phyloP scores from a whole-genome alignment of 257 asterid species.

The Nicotiana tomentosiformis region DNA sequence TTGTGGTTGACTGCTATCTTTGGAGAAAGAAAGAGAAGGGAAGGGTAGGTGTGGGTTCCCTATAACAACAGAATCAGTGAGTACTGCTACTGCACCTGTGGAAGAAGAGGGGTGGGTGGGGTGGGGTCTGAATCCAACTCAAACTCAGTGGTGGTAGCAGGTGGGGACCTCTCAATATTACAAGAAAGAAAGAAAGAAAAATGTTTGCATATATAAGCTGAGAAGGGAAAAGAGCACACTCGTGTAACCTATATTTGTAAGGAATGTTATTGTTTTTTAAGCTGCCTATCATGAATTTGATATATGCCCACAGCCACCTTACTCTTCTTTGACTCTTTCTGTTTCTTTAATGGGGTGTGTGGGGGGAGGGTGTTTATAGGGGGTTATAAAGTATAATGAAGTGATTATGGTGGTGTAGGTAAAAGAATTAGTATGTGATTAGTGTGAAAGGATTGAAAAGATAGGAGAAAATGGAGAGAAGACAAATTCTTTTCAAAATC shows the following conservation, averaged over 20 bases:
- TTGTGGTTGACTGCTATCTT: slow-evolving; percentile 11
- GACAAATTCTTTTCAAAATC: background rate
- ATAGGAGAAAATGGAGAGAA: background rate
- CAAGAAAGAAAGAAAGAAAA: background rate
- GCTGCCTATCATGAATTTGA: background rate
- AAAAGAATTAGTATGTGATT: background rate
- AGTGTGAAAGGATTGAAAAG: slow-evolving; percentile 11
- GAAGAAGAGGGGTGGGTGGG: background rate
- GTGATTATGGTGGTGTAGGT: background rate
- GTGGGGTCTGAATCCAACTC: background rate
- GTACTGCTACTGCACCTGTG: background rate
- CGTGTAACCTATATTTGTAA: background rate
- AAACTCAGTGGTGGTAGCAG: background rate
- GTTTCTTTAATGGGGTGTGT: background rate
- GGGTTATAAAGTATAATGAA: background rate
- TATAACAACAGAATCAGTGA: background rate
- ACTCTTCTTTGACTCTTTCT: background rate
- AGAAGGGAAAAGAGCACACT: background rate
- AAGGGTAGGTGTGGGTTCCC: slow-evolving; percentile 2
- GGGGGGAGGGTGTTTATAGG: background rate
- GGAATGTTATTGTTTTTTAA: background rate
- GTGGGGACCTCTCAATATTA: background rate
- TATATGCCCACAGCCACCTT: background rate
- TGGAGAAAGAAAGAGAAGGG: background rate
- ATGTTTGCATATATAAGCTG: background rate